Base-by-base conservation (phyloP, 176 grass and related monocot species). In the Aegilops speltoides region DNA sequence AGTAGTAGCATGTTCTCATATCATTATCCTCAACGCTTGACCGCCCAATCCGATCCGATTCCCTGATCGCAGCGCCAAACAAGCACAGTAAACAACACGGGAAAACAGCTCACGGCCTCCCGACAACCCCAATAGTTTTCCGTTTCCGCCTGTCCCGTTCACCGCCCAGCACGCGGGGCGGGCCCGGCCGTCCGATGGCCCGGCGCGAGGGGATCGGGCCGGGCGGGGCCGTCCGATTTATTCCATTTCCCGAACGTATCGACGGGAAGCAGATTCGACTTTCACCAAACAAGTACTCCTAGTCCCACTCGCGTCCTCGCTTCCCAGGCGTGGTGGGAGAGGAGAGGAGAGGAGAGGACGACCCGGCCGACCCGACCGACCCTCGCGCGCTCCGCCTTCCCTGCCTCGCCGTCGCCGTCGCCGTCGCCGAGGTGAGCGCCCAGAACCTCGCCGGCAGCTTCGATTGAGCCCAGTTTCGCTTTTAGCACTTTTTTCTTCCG, bases 381-480 rank as follows among this genome's bases (percentile, higher is more conserved):
- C 62, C 33, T 62, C 8, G 64, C 74, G 63, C 52, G 79, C 66
- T 43, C 32, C 82, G 64, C 73, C 80, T 68, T 46, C 60, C 89
- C 76, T 9, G 52, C 70, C 70, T 77, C 68, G 77, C 45, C 73
- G 45, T 54, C 45, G 41, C 45, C 73, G 45, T 54, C 45, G 43
- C 12, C 45, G 45, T 48, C 13, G 85, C 76, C 43, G 81, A 91
- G 89, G 89, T 91, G 84, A 90, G 88, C 64, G 23, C 73, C 23
- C 2, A 22, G 85, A 87, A 17, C 80, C 13, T 45, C 48, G 1
- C n/a, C 10, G 40, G 19, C 67, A 14, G 26, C 85, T 76, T 16
- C 46, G 40, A 2, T 64, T 61, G 10, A 4, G 46, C 64, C 28
- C n/a, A 10, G 63, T 24, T n/a, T 34, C 56, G 11, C 9, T 45